These are phyloP conservation scores for Piper longum DNA, from an alignment of 164 flowering plant species.

Conservation along the genomic window DNA sequence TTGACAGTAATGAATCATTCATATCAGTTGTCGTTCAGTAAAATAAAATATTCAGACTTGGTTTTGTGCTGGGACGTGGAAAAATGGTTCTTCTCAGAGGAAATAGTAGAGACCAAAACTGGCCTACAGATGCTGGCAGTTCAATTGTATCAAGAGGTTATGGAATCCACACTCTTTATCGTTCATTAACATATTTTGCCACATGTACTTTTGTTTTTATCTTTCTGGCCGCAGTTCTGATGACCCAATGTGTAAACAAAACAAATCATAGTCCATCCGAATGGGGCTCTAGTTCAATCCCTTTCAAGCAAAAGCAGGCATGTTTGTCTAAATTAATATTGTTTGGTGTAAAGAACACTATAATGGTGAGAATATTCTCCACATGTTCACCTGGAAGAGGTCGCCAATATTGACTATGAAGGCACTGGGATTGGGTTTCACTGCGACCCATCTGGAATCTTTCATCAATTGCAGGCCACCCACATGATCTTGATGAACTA, in stretches of 20 bases:
- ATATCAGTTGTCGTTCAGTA: background rate
- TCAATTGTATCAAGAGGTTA: background rate
- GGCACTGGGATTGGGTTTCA: constrained; percentile 50
- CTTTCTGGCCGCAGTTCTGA: background rate
- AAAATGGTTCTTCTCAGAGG: no score
- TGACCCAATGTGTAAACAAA: background rate
- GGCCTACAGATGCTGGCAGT: background rate
- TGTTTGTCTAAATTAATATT: no score
- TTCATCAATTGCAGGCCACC: constrained; percentile 75
- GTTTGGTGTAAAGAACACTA: no score
- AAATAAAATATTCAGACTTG: background rate
- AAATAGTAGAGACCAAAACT: background rate
- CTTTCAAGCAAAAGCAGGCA: no score
- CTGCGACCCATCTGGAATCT: constrained; percentile 64
- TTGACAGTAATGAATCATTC: background rate
- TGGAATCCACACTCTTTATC: background rate
- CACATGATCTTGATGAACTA: constrained; percentile 63
- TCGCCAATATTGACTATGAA: constrained; percentile 76
- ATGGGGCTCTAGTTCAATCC: no score
- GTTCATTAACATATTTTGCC: no score
- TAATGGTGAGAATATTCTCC: background rate
- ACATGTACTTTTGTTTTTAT: background rate
- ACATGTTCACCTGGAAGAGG: constrained; percentile 55
- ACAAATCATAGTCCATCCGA: background rate
- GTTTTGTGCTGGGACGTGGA: background rate